Evolutionary conservation across 176 grass and related monocot species (phyloP).

Genomic region (Thalia dealbata): DNA sequence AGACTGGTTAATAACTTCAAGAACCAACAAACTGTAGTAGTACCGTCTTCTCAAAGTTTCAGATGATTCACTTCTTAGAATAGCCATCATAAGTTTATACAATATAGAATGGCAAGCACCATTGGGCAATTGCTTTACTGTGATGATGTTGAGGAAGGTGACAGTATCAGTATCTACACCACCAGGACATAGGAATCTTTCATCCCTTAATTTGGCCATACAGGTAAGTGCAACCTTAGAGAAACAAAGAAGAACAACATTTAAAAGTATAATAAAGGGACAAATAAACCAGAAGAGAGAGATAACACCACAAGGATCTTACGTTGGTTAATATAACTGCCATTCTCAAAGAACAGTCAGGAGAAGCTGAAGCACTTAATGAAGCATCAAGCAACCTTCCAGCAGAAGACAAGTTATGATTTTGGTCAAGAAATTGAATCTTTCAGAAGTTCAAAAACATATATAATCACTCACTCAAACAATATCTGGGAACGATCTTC

Average conservation of each 20-base stretch:
- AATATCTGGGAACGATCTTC: conserved; percentile 79
- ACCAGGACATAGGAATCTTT: conserved; percentile 73
- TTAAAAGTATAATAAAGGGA: not conserved
- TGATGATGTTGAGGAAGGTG: conserved; percentile 75
- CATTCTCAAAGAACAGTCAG: conserved; percentile 96
- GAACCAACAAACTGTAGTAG: not conserved
- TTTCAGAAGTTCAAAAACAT: not conserved
- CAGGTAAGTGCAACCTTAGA: conserved; percentile 88
- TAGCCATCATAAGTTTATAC: conserved; percentile 81
- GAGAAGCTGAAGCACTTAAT: conserved; percentile 68
- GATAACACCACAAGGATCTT: conserved; percentile 15
- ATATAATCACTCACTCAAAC: conserved; percentile 65
- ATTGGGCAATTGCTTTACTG: conserved; percentile 68
- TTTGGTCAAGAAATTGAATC: conserved; percentile 4
- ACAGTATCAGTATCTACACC: conserved; percentile 78
- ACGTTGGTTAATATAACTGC: conserved; percentile 80
- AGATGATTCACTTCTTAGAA: conserved; percentile 70
- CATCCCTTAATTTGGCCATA: conserved; percentile 94
- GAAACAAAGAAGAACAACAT: conserved; percentile 17
- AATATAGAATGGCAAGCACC: conserved; percentile 75
- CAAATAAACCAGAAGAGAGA: conserved; percentile 7
- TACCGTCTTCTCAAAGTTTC: conserved; percentile 95
- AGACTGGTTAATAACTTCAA: not conserved
- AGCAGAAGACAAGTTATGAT: conserved; percentile 17
- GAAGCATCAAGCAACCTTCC: conserved; percentile 84